Evolutionary conservation across 192 early-diverging fungal species (phyloP), one percentile per base, ranked within the genome.

Genomic region (Kappamyces sp.): DNA sequence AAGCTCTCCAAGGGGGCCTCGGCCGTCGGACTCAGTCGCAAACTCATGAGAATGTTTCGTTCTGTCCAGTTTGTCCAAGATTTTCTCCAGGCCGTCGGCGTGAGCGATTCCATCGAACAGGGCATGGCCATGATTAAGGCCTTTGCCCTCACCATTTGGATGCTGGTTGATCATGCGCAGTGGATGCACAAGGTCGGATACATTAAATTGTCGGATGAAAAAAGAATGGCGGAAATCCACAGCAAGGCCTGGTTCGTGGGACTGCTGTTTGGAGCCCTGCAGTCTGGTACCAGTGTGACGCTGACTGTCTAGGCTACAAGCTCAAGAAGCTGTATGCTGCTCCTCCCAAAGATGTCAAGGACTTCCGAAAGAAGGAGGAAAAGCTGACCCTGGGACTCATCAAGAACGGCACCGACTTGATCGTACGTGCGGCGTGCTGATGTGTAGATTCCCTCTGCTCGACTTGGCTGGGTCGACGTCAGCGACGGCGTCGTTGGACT

Each of bases 401-500:
- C 36, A 53, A 62, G 5, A 40, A 73, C 6, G 65, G 61, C 35
- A 67, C 76, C 23, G 77, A 79, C 43, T 65, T 79, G 34, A 36
- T 67, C 9, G 23, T 23, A 23, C 23, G 23, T 23, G 23, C 23
- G 23, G 23, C 23, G 23, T 23, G 23, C 23, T 23, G 23, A 23
- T 23, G 23, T 23, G 23, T 23, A 23, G 23, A 76, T 79, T 34
- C 77, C 77, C 35, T 43, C 60, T 9, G 66, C 67, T 49, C 66
- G 69, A 31, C 72, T 79, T n/a, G 67, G 63, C 5, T 53, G 72
- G 44, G 36, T 76, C 40, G 55, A 54, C 9, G 46, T 74, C 51
- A 73, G 73, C 49, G 77, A 79, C 60, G 77, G 77, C 40, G 44
- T 76, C 32, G 77, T 79, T 13, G 77, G 69, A 23, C 58, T 76